phyloP scores from a whole-genome alignment of 2,329 filamentous ascomycete genomes.

The Aspergillus costaricaensis region DNA sequence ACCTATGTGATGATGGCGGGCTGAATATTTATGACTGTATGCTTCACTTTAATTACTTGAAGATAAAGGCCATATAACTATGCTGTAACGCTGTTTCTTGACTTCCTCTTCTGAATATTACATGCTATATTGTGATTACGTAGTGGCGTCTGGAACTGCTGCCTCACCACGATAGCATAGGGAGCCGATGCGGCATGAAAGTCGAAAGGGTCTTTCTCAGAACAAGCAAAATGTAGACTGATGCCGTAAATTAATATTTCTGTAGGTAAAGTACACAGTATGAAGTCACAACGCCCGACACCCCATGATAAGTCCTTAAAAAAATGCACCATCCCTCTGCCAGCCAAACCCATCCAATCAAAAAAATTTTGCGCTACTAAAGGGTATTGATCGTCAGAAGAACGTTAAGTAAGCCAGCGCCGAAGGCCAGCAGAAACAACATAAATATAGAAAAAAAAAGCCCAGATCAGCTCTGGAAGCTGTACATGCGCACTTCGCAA shows the following conservation, averaged over 20 bases:
- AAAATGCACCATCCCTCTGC: not conserved
- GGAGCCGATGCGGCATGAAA: too few species aligned
- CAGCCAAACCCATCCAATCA: not conserved
- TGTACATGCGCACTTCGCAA: constrained; percentile 83
- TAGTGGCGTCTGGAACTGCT: too few species aligned
- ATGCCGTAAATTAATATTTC: not conserved
- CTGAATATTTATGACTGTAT: too few species aligned
- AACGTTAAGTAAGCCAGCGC: not conserved
- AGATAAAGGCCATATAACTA: too few species aligned
- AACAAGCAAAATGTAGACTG: not conserved
- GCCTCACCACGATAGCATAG: too few species aligned
- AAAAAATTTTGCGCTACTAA: not conserved
- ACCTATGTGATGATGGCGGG: too few species aligned
- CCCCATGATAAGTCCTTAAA: not conserved
- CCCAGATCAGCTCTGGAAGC: constrained; percentile 55
- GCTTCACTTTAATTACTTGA: too few species aligned
- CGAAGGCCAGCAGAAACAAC: constrained; percentile 3
- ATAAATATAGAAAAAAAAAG: not conserved
- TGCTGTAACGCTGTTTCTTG: too few species aligned
- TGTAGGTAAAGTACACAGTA: not conserved
- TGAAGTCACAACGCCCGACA: not conserved
- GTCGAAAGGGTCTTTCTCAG: not conserved
- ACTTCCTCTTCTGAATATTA: too few species aligned
- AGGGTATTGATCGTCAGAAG: constrained; percentile 4
- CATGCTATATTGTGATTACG: too few species aligned